Evolutionary conservation across 345 rosid genomes (phyloP).

Genomic region (Camelina laxa): DNA sequence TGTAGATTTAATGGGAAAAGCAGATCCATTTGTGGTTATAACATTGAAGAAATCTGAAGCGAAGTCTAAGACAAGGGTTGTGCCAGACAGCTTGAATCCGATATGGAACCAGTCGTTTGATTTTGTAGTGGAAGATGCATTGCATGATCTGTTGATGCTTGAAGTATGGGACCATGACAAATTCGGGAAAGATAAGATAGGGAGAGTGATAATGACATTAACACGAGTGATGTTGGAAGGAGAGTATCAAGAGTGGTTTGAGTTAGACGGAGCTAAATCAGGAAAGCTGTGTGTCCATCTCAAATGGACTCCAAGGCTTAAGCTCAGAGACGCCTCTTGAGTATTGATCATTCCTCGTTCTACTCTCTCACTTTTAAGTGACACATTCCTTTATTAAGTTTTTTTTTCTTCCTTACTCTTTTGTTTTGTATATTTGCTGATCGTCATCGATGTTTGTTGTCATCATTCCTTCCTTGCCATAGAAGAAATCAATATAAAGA

Average conservation of each 20-base stretch:
- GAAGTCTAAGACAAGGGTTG: slow-evolving; percentile 80
- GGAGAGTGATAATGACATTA: slow-evolving; percentile 84
- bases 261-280: slow-evolving; percentile 64
- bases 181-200: slow-evolving; percentile 85
- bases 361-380: background rate
- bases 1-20: slow-evolving; percentile 77
- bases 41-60: slow-evolving; percentile 72
- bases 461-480: slow-evolving; percentile 12
- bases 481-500: slow-evolving; percentile 11
- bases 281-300: slow-evolving; percentile 73
- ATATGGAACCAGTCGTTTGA: slow-evolving; percentile 97
- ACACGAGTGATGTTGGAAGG: slow-evolving; percentile 83
- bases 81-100: slow-evolving; percentile 77
- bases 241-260: slow-evolving; percentile 62
- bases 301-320: slow-evolving; percentile 76
- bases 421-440: slow-evolving; percentile 7
- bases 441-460: background rate
- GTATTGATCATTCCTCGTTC: background rate
- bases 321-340: slow-evolving; percentile 55
- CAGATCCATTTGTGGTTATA: slow-evolving; percentile 81
- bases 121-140: slow-evolving; percentile 90
- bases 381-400: background rate
- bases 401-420: background rate
- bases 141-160: slow-evolving; percentile 75
- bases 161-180: slow-evolving; percentile 90